Base-by-base conservation (phyloP, 78 protist species). In the Speleostelium caveatum region DNA sequence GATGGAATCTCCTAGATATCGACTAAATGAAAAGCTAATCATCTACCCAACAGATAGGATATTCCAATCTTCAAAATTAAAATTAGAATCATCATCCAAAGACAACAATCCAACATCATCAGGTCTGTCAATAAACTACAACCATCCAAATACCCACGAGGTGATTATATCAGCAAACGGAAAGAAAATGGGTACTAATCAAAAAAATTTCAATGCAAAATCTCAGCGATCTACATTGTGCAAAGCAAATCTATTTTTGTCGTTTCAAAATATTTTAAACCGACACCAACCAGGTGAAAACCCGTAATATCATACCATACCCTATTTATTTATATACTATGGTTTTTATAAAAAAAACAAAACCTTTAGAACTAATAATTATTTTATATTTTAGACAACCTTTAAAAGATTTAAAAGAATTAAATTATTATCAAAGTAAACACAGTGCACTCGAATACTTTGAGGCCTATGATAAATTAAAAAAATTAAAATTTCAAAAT, bases 221-320 rank as follows among this genome's bases (percentile, higher is more conserved):
- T 83, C 91, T 21, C 91, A 83, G 39, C 49, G 89, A 71, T 68
- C 91, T 2, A 41, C 91, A 6, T 17, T 83, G 5, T 83, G 80
- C 32, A 83, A 83, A 69, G 26, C 35, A 12, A 51, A 65, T 68
- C 60, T 79, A 79, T 79, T 79, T 68, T 55, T 55, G 55, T 55
- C 38, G 24, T 79, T 79, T 56, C 55, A 79, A 17, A 59, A 79
- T 7, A 17, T 39, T 12, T 8, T 59, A 21, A 32, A 56, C 26
- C 39, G 22, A 59, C 45, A 28, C 41, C 45, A 63, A 51, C 14
- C 16, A 63, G 30, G n/a, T 14, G 10, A 45, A 45, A 14, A 45
- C 53, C 53, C n/a, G n/a, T n/a, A n/a, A n/a, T n/a, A n/a, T n/a
- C n/a, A n/a, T n/a, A n/a, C n/a, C n/a, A n/a, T n/a, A n/a, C n/a